Base-by-base conservation (phyloP, 106 monocot genomes). In the Posidonia australis region DNA sequence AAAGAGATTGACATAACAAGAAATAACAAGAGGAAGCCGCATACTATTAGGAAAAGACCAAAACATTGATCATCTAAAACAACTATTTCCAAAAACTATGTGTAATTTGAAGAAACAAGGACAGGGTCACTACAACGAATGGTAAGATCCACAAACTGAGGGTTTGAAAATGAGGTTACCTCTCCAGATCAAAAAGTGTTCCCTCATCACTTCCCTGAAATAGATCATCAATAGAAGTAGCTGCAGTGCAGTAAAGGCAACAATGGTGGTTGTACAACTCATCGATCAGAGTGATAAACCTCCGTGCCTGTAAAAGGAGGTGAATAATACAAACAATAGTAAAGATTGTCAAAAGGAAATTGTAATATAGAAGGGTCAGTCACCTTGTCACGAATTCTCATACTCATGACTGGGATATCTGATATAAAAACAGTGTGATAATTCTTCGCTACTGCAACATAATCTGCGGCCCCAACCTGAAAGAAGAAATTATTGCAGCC, bases 151-250 rank as follows among this genome's bases (percentile, higher is more conserved):
- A n/a, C n/a, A n/a, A n/a, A n/a, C n/a, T 16, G 13, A 18, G 47
- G n/a, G 6, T 54, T 22, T 44, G 44, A 24, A 46, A 13, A 9
- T 41, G 18, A 70, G 52, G 29, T 73, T 78, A 86, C 89, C 89
- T 94, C 66, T 94, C 89, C 56, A 94, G 67, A 71, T 94, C 93
- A 74, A 94, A 89, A 62, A 94, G 86, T 62, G 86, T 68, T 55
- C 93, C 93, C 72, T 89, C 93, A 1, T 86, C 93, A 47, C 86
- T 86, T 73, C 93, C 93, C 69, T 89, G 83, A 81, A 94, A 94
- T 29, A 86, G 63, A 73, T 86, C 80, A 42, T 94, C 93, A 71
- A 86, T 82, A 24, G 83, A 80, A 67, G 79, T 66, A 71, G 74
- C 53, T 29, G 93, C 89, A 46, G 77, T 72, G 63, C 93, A 89